These are phyloP conservation scores for Trypanosoma theileri DNA, from an alignment of 208 protist species.

Conservation along the genomic window DNA sequence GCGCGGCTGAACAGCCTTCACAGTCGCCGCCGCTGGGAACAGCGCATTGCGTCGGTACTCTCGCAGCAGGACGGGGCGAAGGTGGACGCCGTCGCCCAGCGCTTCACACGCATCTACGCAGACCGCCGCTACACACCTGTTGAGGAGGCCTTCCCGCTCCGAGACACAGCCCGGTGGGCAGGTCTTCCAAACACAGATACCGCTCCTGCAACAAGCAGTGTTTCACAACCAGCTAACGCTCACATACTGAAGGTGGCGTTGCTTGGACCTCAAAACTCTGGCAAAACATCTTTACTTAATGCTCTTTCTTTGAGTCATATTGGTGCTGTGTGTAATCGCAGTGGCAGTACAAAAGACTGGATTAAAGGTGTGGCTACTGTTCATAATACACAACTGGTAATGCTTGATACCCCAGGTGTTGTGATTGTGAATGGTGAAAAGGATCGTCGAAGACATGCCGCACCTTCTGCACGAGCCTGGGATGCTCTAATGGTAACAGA, in stretches of 20 bases:
- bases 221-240: slow-evolving; percentile 41
- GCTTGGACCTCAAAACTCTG: slow-evolving; percentile 83
- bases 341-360: slow-evolving; percentile 81
- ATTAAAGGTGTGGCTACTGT: slow-evolving; percentile 80
- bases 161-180: slow-evolving; percentile 40
- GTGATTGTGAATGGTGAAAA: slow-evolving; percentile 45
- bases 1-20: slow-evolving; percentile 38
- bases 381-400: slow-evolving; percentile 84
- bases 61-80: slow-evolving; percentile 52
- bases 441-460: slow-evolving; percentile 50
- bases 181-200: slow-evolving; percentile 9
- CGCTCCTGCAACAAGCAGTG: neutral
- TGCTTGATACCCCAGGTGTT: slow-evolving; percentile 88
- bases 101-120: slow-evolving; percentile 85
- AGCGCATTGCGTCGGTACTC: slow-evolving; percentile 77
- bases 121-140: slow-evolving; percentile 82
- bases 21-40: slow-evolving; percentile 83
- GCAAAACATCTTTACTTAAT: slow-evolving; percentile 91
- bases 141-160: slow-evolving; percentile 76
- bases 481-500: slow-evolving; percentile 83
- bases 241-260: slow-evolving; percentile 60
- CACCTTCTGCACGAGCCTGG: slow-evolving; percentile 66
- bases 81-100: slow-evolving; percentile 63
- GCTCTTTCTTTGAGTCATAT: slow-evolving; percentile 79
- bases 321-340: slow-evolving; percentile 78